Evolutionary conservation across 179 eudicot genomes (phyloP), one percentile per base, ranked within the genome.

Genomic region (Corrigiola litoralis): DNA sequence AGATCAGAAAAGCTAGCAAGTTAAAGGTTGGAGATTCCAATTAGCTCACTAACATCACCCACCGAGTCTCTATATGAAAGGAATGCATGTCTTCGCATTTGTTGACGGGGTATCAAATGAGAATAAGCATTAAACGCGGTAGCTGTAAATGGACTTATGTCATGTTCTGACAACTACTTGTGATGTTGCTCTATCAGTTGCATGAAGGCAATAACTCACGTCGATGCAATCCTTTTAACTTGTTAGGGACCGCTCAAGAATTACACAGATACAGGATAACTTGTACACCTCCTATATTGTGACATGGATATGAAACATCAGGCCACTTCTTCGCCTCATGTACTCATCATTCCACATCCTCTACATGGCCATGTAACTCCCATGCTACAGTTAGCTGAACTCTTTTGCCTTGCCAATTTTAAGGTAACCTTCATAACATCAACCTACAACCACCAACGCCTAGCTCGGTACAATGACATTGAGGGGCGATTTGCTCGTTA

Each of bases 381-480:
- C 13, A 84, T 79, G 89, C 79, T 87, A 57, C 77, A 77, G 68
- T 77, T 84, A 21, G 85, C 94, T 10, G 79, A 84, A 65, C 77
- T 87, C 3, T 62, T 87, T n/a, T 73, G 84, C 73, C 78, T 82
- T 12, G 16, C 79, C n/a, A 67, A 73, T 48, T 31, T 87, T 48
- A 81, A 82, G 27, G 75, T 87, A 58, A 87, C 94, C 56, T 74
- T 87, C 62, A 38, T 84, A 53, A 73, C 61, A 73, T 54, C 91
- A 31, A 68, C 78, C 29, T 40, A 71, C 62, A 80, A 68, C 76
- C 87, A 84, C 58, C 48, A 42, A n/a, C 81, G 71, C 21, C 71
- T 81, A 36, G 69, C 49, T 59, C 77, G 28, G 3, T 27, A 68
- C 77, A 53, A 73, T 52, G 50, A 85, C 50, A 41, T 72, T 11